phyloP scores from a whole-genome alignment of 306 rosid genomes.

The apple (Malus domestica) region DNA sequence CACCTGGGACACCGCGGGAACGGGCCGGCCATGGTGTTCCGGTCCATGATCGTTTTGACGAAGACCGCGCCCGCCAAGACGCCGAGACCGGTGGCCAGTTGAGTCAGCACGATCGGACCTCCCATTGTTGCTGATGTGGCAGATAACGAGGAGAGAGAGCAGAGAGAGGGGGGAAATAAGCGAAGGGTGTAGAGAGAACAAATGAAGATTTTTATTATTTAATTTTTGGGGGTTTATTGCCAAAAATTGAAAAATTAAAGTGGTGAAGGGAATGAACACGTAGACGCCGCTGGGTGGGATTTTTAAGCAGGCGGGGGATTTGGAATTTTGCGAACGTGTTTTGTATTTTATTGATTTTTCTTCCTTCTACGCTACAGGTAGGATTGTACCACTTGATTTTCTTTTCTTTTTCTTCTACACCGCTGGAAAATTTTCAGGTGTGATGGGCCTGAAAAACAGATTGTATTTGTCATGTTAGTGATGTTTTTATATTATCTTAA shows the following conservation, averaged over 20 bases:
- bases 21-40: slow-evolving; percentile 78
- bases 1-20: slow-evolving; percentile 69
- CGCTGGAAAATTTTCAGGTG: not conserved
- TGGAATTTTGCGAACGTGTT: slow-evolving; percentile 29
- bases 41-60: slow-evolving; percentile 72
- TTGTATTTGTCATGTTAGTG: no score
- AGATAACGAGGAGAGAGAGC: not conserved
- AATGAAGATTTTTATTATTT: not conserved
- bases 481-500: no score
- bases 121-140: slow-evolving; percentile 8
- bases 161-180: not conserved
- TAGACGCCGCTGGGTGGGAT: slow-evolving; percentile 13
- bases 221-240: not conserved
- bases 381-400: not conserved
- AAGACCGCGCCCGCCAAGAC: slow-evolving; percentile 79
- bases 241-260: slow-evolving; percentile 19
- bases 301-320: not conserved
- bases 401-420: not conserved
- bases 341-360: not conserved
- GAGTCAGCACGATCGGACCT: slow-evolving; percentile 64
- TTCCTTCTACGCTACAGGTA: not conserved
- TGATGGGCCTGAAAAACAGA: not conserved
- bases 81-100: slow-evolving; percentile 80
- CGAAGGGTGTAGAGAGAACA: not conserved
- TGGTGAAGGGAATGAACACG: slow-evolving; percentile 63